Conservation (phyloP, 768 basidiomycete species). For the Leccinum truebloodii region DNA sequence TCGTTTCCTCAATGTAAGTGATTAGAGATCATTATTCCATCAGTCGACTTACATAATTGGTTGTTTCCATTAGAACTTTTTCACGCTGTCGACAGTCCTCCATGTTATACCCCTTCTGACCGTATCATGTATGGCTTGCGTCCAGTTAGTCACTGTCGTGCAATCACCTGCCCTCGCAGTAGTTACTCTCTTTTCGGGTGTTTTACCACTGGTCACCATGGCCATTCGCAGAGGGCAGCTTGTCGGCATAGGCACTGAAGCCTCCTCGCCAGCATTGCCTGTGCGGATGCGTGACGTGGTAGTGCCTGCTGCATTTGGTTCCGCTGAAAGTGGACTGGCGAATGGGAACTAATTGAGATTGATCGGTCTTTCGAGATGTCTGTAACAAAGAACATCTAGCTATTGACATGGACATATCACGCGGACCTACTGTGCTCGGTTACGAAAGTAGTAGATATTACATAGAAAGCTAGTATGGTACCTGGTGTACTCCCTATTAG, state of each 20-base stretch:
- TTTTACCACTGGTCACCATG: constrained; percentile 11
- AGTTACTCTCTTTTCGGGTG: constrained; percentile 10
- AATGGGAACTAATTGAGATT: neutral
- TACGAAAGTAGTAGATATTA: no score
- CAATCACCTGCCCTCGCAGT: constrained; percentile 14
- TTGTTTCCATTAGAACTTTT: constrained; percentile 4
- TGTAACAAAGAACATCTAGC: no score
- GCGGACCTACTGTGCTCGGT: no score
- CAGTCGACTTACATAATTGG: neutral
- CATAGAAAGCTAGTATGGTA: no score
- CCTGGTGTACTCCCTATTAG: no score
- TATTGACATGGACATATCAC: no score
- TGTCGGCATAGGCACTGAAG: neutral
- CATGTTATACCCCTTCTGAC: constrained; percentile 21
- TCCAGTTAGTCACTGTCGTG: constrained; percentile 9
- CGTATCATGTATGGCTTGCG: constrained; percentile 8
- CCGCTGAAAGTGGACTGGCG: neutral
- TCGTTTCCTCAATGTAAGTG: constrained; percentile 12
- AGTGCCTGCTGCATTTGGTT: neutral
- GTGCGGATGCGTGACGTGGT: neutral
- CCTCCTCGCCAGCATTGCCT: neutral
- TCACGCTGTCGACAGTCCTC: constrained; percentile 11
- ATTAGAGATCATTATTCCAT: neutral
- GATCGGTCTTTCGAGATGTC: neutral
- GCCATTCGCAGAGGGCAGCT: constrained; percentile 3